A percentile compares a stretch with the other conserved stretches of the same genome.
These are phyloP conservation scores for Xylaria flabelliformis DNA, from an alignment of 495 filamentous ascomycete genomes.

Conservation along the genomic window DNA sequence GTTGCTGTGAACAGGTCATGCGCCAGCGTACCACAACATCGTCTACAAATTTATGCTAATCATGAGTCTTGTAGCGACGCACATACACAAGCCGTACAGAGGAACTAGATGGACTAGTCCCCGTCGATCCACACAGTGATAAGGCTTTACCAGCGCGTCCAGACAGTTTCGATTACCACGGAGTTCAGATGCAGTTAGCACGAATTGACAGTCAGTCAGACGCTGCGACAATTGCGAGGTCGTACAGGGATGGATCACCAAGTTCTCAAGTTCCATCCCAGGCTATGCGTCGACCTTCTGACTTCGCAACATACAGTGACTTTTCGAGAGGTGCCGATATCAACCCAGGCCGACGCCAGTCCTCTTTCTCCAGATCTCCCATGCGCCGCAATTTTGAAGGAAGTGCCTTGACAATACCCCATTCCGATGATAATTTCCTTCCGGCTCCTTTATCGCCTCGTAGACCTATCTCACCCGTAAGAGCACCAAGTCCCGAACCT, in stretches of 20 bases:
- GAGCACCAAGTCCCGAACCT: conserved; percentile 48
- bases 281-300: conserved; percentile 18
- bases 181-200: conserved; percentile 55
- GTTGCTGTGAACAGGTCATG: conserved; percentile 44
- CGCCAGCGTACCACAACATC: neutral
- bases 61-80: conserved; percentile 62
- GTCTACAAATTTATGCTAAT: conserved; percentile 20
- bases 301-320: conserved; percentile 33
- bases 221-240: conserved; percentile 53
- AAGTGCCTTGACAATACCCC: conserved; percentile 43
- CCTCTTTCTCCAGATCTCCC: conserved; percentile 55
- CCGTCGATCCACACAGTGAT: conserved; percentile 61
- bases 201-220: conserved; percentile 57
- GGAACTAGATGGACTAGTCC: conserved; percentile 76
- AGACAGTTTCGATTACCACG: conserved; percentile 68
- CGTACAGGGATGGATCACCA: conserved; percentile 44
- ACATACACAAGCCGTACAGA: conserved; percentile 89
- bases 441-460: conserved; percentile 72
- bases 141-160: conserved; percentile 83
- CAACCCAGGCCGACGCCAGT: conserved; percentile 45
- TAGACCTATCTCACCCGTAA: conserved; percentile 53
- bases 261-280: conserved; percentile 25
- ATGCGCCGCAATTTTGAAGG: conserved; percentile 49
- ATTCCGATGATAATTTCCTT: conserved; percentile 58
- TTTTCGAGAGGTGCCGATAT: conserved; percentile 33